phyloP scores from a whole-genome alignment of 768 basidiomycete genomes.

The Russula olivacea region DNA sequence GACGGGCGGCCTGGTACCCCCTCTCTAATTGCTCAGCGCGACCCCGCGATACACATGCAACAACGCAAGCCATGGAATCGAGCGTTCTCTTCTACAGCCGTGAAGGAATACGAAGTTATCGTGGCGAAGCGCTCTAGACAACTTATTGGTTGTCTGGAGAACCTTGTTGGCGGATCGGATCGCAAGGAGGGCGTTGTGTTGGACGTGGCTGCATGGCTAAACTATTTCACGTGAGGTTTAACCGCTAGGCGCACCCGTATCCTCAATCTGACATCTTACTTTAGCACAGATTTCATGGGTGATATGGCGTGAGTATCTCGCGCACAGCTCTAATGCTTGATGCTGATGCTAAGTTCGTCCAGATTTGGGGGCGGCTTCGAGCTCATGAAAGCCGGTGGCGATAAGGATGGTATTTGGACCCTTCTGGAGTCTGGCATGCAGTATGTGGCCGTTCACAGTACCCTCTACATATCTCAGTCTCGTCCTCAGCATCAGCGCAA shows the following conservation, averaged over 20 bases:
- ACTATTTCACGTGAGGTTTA: slow-evolving; percentile 35
- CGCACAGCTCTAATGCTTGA: background rate
- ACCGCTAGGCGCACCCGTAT: background rate
- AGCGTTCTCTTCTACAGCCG: slow-evolving; percentile 37
- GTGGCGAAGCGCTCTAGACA: slow-evolving; percentile 33
- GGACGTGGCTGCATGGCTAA: slow-evolving; percentile 34
- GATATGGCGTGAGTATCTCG: slow-evolving; percentile 38
- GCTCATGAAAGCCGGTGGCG: slow-evolving; percentile 26
- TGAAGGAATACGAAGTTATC: slow-evolving; percentile 41
- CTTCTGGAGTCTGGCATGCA: background rate
- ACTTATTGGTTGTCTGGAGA: slow-evolving; percentile 29
- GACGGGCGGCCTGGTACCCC: background rate
- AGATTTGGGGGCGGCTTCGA: slow-evolving; percentile 31
- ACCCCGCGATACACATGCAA: slow-evolving; percentile 37
- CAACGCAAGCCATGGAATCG: slow-evolving; percentile 41
- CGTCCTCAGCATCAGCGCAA: background rate
- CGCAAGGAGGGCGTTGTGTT: slow-evolving; percentile 25
- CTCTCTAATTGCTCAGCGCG: slow-evolving; percentile 32
- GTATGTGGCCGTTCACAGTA: background rate
- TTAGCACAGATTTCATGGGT: slow-evolving; percentile 44
- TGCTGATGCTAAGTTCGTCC: background rate
- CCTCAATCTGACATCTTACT: background rate
- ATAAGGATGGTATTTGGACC: slow-evolving; percentile 3
- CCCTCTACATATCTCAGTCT: background rate
- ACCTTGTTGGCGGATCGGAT: slow-evolving; percentile 7